Conservation (phyloP, 352 stramenopile genomes). For the Globisporangium okanoganense region DNA sequence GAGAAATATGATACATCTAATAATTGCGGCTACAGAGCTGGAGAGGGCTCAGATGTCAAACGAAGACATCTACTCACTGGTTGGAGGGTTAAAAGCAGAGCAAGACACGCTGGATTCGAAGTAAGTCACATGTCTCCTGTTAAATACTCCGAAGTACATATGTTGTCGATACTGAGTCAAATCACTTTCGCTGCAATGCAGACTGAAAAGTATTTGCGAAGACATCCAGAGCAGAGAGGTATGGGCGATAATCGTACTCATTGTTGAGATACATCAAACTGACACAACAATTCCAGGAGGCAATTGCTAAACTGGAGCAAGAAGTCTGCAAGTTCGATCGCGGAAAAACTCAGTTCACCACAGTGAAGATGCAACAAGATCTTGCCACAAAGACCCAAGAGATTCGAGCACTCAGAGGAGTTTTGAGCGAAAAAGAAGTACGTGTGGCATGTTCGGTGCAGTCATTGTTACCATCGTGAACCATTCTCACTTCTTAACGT, state of each 20-base stretch:
- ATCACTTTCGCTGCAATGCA: slow-evolving; percentile 1
- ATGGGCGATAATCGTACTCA: not conserved
- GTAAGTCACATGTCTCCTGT: slow-evolving; percentile 7
- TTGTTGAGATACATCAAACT: slow-evolving; percentile 2
- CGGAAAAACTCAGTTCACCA: slow-evolving; percentile 1
- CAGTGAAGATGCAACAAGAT: slow-evolving; percentile 10
- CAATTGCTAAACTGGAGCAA: slow-evolving; percentile 27
- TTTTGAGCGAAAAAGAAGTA: slow-evolving; percentile 16
- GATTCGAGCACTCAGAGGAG: not conserved
- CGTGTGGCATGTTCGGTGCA: not conserved
- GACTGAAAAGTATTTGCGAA: slow-evolving; percentile 23
- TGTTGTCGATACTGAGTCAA: not conserved
- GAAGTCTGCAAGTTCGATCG: slow-evolving; percentile 18
- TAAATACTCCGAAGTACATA: not conserved
- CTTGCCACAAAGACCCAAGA: slow-evolving; percentile 7
- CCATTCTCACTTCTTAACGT: not conserved
- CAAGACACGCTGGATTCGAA: slow-evolving; percentile 28
- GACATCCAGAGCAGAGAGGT: slow-evolving; percentile 30
- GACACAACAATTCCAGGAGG: slow-evolving; percentile 19
- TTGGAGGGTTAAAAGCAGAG: slow-evolving; percentile 21
- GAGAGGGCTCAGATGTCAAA: slow-evolving; percentile 47
- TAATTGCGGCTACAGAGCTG: slow-evolving; percentile 24
- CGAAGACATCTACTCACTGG: slow-evolving; percentile 35
- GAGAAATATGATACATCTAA: too few relatives aligned
- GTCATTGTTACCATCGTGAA: too few relatives aligned